Percentiles rank a stretch among this genome's conserved stretches.
Evolutionary conservation across 129 eudicot species (phyloP).

Genomic region (Centella asiatica): DNA sequence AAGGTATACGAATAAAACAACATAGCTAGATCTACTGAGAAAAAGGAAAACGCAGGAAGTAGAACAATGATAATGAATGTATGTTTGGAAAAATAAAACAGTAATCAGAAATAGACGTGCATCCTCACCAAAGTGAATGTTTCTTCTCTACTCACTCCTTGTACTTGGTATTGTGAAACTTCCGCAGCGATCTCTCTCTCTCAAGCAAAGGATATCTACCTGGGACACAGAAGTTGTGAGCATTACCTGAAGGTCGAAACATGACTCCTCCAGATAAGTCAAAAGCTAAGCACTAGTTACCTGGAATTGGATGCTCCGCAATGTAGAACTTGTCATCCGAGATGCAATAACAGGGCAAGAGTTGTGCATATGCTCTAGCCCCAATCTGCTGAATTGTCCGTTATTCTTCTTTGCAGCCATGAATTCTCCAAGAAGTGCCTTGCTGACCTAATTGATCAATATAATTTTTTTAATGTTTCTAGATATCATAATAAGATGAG

Average conservation of each 20-base stretch:
- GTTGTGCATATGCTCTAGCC: conserved; percentile 80
- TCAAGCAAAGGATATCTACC: conserved; percentile 64
- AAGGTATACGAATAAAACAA: conserved; percentile 3
- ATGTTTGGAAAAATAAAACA: background rate
- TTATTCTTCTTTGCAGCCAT: conserved; percentile 54
- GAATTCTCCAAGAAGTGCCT: conserved; percentile 73
- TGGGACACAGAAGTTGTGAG: conserved; percentile 21
- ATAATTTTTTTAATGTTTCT: background rate
- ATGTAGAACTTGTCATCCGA: conserved; percentile 50
- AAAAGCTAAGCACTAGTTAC: conserved; percentile 32
- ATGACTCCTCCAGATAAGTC: background rate
- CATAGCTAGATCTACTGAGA: background rate
- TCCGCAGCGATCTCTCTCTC: conserved; percentile 81
- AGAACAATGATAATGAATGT: background rate
- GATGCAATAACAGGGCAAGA: conserved; percentile 68
- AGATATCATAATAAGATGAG: background rate
- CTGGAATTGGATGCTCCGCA: conserved; percentile 65
- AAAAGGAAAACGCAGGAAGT: background rate
- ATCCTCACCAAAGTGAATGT: conserved; percentile 51
- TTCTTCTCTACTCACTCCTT: conserved; percentile 69
- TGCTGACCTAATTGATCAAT: conserved; percentile 51
- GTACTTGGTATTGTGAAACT: conserved; percentile 57
- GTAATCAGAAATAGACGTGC: background rate
- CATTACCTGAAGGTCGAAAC: background rate
- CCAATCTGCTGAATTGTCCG: conserved; percentile 62